Evolutionary conservation across 176 grass and related monocot species (phyloP), one percentile per base, ranked within the genome.

Genomic region (Carex scoparia): DNA sequence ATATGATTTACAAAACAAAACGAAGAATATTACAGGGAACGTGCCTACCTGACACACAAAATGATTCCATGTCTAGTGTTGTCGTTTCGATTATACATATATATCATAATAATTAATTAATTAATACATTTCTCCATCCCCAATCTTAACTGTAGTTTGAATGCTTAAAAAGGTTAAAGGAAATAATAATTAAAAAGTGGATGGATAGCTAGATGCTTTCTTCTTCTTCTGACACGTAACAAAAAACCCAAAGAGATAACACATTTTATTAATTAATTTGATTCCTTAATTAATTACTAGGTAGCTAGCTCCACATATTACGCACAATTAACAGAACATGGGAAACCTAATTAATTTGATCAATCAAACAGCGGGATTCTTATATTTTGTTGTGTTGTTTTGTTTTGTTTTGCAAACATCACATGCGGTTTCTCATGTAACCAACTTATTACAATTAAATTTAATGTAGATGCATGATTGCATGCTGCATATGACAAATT

Each of bases 11-110:
- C 8, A 81, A 46, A 81, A 64, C 40, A 70, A 40, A 37, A 14
- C 7, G 18, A 81, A 38, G 5, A 40, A 40, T 61, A 63, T 42
- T 79, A 79, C 32, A 61, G 57, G 37, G 79, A 81, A 64, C 79
- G 79, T 81, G 79, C 79, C 19, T 81, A 64, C 79, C 79, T 63
- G 56, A 46, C 76, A 79, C 48, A 57, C 19, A 57, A 72, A 40
- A 59, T 3, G 76, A 59, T 81, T 81, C 56, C 79, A 15, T 63
- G 79, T 63, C 79, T 15, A 63, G 10, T 62, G 8, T 4, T 81
- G 75, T 23, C 48, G 2, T 59, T 19, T 64, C 58, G 16, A 63
- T 61, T 81, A 64, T 64, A 19, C 33, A 42, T 54, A 58, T 79
- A 65, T 32, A 4, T 11, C 42, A 40, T 73, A 11, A 23, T 23